phyloP scores from a whole-genome alignment of 768 basidiomycete species.

The Russula virescens region DNA sequence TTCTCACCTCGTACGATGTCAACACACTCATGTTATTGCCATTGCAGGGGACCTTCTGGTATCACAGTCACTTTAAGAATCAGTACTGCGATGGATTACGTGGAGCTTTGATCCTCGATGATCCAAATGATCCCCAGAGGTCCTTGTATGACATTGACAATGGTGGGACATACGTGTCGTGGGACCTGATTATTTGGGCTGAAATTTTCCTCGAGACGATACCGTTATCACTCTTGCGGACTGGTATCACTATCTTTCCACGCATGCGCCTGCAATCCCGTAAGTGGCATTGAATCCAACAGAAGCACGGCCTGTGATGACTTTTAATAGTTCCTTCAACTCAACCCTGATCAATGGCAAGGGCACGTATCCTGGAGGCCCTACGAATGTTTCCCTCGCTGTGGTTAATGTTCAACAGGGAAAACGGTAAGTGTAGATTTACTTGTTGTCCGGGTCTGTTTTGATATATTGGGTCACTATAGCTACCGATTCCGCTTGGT shows the following conservation, averaged over 20 bases:
- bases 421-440: slow-evolving; percentile 9
- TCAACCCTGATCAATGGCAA: slow-evolving; percentile 44
- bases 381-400: slow-evolving; percentile 4
- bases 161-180: slow-evolving; percentile 17
- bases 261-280: not conserved
- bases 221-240: slow-evolving; percentile 47
- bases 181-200: not conserved
- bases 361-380: slow-evolving; percentile 35
- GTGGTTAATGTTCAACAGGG: slow-evolving; percentile 12
- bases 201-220: slow-evolving; percentile 29
- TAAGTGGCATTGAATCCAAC: not conserved
- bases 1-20: not conserved
- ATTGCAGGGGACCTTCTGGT: slow-evolving; percentile 32
- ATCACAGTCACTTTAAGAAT: slow-evolving; percentile 38
- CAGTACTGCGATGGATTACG: slow-evolving; percentile 43
- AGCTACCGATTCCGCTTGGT: slow-evolving; percentile 26
- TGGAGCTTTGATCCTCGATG: slow-evolving; percentile 34
- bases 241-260: slow-evolving; percentile 30
- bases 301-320: not conserved
- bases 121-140: slow-evolving; percentile 30
- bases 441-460: not conserved
- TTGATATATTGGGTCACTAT: not conserved
- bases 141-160: slow-evolving; percentile 32
- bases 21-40: not conserved
- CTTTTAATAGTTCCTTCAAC: slow-evolving; percentile 26